Evolutionary conservation across 768 basidiomycete species (phyloP).

Genomic region (Rubroboletus pulcherrimus): DNA sequence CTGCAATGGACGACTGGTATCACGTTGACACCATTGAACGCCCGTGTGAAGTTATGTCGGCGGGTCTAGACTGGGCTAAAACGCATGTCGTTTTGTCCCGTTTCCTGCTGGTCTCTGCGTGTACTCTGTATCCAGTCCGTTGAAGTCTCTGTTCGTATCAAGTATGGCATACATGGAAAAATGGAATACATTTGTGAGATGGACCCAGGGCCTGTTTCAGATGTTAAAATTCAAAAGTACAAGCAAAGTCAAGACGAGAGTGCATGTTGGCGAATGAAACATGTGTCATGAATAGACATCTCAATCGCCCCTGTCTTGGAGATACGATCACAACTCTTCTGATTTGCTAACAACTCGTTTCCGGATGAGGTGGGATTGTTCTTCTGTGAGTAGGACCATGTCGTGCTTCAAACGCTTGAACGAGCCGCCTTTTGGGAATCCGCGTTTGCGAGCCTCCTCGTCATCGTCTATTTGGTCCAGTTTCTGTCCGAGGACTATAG

Average conservation of each 20-base stretch:
- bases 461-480: conserved; percentile 52
- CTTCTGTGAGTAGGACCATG: conserved; percentile 42
- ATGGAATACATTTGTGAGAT: not conserved
- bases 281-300: not conserved
- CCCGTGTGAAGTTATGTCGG: conserved; percentile 22
- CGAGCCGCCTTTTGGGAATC: conserved; percentile 41
- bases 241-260: not conserved
- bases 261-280: not conserved
- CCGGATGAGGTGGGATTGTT: conserved; percentile 35
- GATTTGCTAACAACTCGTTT: conserved; percentile 14
- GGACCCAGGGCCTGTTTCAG: not conserved
- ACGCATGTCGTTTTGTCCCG: not conserved
- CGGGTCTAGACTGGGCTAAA: conserved; percentile 1
- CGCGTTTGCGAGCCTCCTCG: conserved; percentile 48
- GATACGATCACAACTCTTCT: not conserved
- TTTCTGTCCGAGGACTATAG: conserved; percentile 34
- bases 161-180: not conserved
- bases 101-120: not conserved
- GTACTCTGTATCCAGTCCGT: not conserved
- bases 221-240: not conserved
- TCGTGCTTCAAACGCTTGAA: conserved; percentile 49
- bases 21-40: conserved; percentile 33
- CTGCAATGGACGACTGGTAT: conserved; percentile 37
- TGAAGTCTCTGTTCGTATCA: not conserved
- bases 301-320: conserved; percentile 2